A percentile compares a stretch with the other conserved stretches of the same genome.
Evolutionary conservation across 495 filamentous ascomycete species (phyloP).

Genomic region (Podospora conica): DNA sequence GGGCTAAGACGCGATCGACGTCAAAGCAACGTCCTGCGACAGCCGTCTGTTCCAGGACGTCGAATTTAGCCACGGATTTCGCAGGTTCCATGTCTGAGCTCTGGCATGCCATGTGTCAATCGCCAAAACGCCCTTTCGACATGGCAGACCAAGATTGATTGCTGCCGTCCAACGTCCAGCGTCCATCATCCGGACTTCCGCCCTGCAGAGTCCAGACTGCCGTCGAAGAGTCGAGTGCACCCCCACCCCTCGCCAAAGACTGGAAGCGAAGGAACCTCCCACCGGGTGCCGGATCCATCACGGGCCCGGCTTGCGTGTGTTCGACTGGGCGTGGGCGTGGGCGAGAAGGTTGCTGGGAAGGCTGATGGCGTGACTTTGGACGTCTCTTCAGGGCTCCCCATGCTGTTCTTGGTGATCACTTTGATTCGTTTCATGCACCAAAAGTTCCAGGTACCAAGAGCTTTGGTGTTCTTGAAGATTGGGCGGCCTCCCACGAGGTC

Average conservation of each 20-base stretch:
- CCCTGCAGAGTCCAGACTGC: background rate
- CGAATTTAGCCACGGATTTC: conserved; percentile 19
- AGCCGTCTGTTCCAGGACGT: conserved; percentile 27
- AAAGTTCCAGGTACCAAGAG: background rate
- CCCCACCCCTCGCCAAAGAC: conserved; percentile 1
- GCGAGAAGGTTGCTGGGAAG: background rate
- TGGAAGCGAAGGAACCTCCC: background rate
- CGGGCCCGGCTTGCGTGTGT: conserved; percentile 8
- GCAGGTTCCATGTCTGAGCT: conserved; percentile 25
- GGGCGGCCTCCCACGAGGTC: background rate
- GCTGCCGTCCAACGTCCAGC: background rate
- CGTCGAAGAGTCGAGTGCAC: no score
- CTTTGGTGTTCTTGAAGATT: background rate
- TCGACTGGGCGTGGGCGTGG: background rate
- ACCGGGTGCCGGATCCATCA: conserved; percentile 17
- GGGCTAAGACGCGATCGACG: conserved; percentile 25
- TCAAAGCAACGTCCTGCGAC: conserved; percentile 26
- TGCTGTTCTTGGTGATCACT: conserved; percentile 8
- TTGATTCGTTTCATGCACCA: conserved; percentile 12
- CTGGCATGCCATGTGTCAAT: conserved; percentile 22
- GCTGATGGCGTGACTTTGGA: conserved; percentile 1
- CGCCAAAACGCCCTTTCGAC: conserved; percentile 1
- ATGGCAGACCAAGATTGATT: background rate
- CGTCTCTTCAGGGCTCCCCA: conserved; percentile 4
- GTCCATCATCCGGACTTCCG: conserved; percentile 19